phyloP scores from a whole-genome alignment of 2,329 filamentous ascomycete genomes.

The Pestalotiopsis sp. region DNA sequence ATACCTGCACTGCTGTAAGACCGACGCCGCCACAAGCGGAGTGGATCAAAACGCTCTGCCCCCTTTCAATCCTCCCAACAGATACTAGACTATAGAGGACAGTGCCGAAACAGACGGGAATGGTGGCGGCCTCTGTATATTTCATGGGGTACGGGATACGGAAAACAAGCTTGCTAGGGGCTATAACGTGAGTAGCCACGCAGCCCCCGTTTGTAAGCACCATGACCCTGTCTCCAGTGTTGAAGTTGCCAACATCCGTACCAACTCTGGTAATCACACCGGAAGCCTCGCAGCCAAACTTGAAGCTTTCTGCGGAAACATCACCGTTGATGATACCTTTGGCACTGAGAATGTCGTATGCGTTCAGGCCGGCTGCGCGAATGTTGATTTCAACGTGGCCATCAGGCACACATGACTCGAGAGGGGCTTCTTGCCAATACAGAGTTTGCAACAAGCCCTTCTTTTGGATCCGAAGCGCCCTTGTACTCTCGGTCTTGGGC shows the following conservation, averaged over 20 bases:
- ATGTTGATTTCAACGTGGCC: constrained; percentile 16
- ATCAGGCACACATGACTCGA: no score
- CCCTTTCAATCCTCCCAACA: constrained; percentile 22
- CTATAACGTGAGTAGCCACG: constrained; percentile 23
- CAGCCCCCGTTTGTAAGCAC: constrained; percentile 16
- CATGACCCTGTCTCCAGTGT: constrained; percentile 18
- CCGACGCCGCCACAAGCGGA: constrained; percentile 17
- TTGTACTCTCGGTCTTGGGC: neutral
- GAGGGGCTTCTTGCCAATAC: neutral
- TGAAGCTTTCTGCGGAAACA: neutral
- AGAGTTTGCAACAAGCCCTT: neutral
- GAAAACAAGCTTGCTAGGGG: constrained; percentile 3
- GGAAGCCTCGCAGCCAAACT: neutral
- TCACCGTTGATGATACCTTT: constrained; percentile 19
- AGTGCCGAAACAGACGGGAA: constrained; percentile 16
- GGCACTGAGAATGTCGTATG: constrained; percentile 21
- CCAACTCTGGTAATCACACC: neutral
- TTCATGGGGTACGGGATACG: neutral
- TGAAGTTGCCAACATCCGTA: neutral
- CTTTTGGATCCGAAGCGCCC: neutral
- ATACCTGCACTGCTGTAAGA: constrained; percentile 13
- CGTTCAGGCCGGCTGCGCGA: constrained; percentile 20
- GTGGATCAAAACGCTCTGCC: constrained; percentile 20
- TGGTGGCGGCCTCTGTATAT: neutral
- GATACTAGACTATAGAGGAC: constrained; percentile 24